Evolutionary conservation across 2,329 filamentous ascomycete genomes (phyloP).

Genomic region (Penicillium expansum): DNA sequence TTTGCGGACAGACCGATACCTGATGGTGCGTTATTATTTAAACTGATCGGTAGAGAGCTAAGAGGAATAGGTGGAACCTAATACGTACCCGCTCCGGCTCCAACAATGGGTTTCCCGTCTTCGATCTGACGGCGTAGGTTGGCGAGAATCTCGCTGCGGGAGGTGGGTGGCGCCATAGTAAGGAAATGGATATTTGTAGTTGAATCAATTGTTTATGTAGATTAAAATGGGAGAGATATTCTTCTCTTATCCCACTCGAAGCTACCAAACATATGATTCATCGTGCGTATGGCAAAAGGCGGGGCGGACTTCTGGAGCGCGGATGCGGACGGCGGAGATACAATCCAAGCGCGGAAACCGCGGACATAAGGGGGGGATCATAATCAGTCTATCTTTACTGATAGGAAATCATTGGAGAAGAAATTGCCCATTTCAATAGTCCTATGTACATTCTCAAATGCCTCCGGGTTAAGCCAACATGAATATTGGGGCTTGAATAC

Average conservation of each 20-base stretch:
- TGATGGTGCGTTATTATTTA: conserved; percentile 19
- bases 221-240: not conserved
- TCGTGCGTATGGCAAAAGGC: not conserved
- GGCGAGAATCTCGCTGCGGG: not conserved
- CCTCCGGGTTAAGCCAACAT: too few species aligned
- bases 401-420: not conserved
- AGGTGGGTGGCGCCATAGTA: not conserved
- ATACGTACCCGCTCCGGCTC: not conserved
- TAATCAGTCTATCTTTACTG: not conserved
- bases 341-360: not conserved
- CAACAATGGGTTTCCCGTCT: not conserved
- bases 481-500: too few species aligned
- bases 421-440: too few species aligned
- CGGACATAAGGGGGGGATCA: not conserved
- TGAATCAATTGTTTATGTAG: too few species aligned
- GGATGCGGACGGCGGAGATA: not conserved
- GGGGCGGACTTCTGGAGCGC: not conserved
- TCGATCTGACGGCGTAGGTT: not conserved
- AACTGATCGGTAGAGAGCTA: too few species aligned
- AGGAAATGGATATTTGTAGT: not conserved
- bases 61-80: too few species aligned
- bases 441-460: too few species aligned
- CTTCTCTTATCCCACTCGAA: too few species aligned
- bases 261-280: too few species aligned
- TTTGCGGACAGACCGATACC: conserved; percentile 70